Evolutionary conservation across 495 filamentous ascomycete genomes (phyloP), one percentile per base, ranked within the genome.

Genomic region (Talaromyces stipitatus): DNA sequence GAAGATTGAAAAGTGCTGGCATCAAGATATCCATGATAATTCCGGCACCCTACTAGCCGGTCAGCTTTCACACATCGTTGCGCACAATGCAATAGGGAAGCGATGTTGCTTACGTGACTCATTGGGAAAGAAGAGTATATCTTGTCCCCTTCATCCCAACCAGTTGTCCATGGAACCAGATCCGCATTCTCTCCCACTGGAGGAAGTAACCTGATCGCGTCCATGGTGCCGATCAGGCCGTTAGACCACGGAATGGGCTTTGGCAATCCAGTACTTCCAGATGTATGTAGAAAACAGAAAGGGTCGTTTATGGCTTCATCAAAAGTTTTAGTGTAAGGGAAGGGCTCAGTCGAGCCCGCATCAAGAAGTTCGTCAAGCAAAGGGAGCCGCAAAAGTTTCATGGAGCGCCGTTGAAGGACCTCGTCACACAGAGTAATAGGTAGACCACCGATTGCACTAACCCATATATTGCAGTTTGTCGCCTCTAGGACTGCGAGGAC

Each of bases 231-330:
- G 18, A 52, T 52, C 5, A 52, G 50, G 6, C 50, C 50, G 50
- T 52, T 12, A 20, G 50, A 52, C 50, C 50, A 52, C 1, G 50
- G 50, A 52, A 77, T 52, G 1, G 74, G 75, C 59, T 77, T 77
- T 2, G 75, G 75, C n/a, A 74, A 58, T 0, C 76, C 74, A 0
- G 75, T 77, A n/a, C 71, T 73, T n/a, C 75, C 76, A 5, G 72
- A 75, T 1, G 76, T 78, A 55, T 79, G 76, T 43, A 74, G 47
- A 2, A 70, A 62, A 2, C 72, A 50, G 54, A 61, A 65, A 0
- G 70, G 70, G 23, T 70, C 62, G 20, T 52, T 61, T 8, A 57
- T 32, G 8, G 64, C 66, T 32, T 73, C 61, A 9, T 59, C 63
- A 45, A 69, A 73, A 14, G 58, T 62, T 58, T 71, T 69, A 14